Base-by-base conservation (phyloP, 352 stramenopile species). In the Plasmopara muralis region DNA sequence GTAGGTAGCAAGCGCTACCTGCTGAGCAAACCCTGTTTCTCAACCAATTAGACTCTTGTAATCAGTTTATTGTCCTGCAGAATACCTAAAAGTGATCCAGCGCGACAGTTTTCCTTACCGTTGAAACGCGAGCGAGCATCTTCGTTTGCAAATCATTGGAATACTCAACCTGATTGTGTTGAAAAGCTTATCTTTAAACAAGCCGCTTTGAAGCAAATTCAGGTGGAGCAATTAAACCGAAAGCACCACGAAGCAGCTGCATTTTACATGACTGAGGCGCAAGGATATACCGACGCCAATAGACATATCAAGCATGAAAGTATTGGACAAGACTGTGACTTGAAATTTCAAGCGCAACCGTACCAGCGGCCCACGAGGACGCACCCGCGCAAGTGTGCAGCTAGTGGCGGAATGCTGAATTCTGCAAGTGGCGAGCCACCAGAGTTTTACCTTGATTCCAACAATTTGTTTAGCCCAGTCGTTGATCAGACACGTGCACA, bases 121-220 rank as follows among this genome's bases (percentile, higher is more conserved):
- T 48, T 48, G 4, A 48, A 62, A 49, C 55, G 55, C 10, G 56
- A 72, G 38, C 55, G 60, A 42, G 49, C 60, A 16, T 50, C 45
- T 6, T 69, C 55, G n/a, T 64, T 69, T 56, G 45, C 28, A 14
- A 60, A 50, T 29, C 44, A 66, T 33, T 61, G 14, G 8, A 56
- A 67, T 15, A 25, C 51, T 16, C 60, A 59, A 33, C 38, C 18
- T 7, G 37, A 46, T 16, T 25, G 47, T 13, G 31, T 13, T 33
- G 54, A 68, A n/a, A 66, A 71, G 25, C 35, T 82, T 4, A 29
- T 72, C 9, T 85, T 83, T 45, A 71, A 82, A 28, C 76, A 85
- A 50, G 68, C 69, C 16, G 72, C 85, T 6, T 52, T 87, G 12
- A 67, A 72, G 43, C 70, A 79, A 44, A 68, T 52, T 42, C 64